Evolutionary conservation across 2,329 filamentous ascomycete genomes (phyloP).

Genomic region (Colletotrichum trifolii): DNA sequence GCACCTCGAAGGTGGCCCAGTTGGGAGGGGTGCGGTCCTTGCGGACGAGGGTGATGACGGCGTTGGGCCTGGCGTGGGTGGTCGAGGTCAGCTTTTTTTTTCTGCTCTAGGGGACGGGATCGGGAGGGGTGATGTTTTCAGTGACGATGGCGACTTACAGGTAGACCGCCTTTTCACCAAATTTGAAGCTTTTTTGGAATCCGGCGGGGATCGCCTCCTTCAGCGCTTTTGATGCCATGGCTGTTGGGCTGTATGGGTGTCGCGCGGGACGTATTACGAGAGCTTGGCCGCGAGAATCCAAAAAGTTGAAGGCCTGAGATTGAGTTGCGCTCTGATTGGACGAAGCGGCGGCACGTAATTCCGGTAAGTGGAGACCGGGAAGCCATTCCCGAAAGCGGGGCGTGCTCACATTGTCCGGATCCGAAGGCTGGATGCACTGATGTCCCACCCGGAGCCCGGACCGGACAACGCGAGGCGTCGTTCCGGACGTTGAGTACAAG

Average conservation of each 20-base stretch:
- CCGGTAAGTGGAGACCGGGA: slow-evolving; percentile 3
- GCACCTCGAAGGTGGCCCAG: slow-evolving; percentile 91
- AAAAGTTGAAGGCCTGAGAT: slow-evolving; percentile 25
- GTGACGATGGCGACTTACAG: slow-evolving; percentile 54
- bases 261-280: neutral
- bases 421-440: neutral
- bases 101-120: neutral
- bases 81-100: slow-evolving; percentile 8
- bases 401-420: neutral
- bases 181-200: slow-evolving; percentile 52
- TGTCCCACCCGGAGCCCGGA: too few relatives aligned
- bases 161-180: slow-evolving; percentile 66
- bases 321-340: slow-evolving; percentile 26
- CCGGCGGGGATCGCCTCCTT: slow-evolving; percentile 50
- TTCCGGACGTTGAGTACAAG: too few relatives aligned
- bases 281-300: slow-evolving; percentile 21
- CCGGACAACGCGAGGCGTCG: too few relatives aligned
- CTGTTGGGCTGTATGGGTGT: slow-evolving; percentile 16
- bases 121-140: neutral
- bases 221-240: slow-evolving; percentile 53
- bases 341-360: slow-evolving; percentile 26
- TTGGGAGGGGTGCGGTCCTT: slow-evolving; percentile 78
- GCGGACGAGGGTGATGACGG: slow-evolving; percentile 81
- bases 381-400: neutral
- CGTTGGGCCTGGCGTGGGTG: slow-evolving; percentile 72